phyloP scores from a whole-genome alignment of 2,329 filamentous ascomycete species.

The Cadophora gregata region DNA sequence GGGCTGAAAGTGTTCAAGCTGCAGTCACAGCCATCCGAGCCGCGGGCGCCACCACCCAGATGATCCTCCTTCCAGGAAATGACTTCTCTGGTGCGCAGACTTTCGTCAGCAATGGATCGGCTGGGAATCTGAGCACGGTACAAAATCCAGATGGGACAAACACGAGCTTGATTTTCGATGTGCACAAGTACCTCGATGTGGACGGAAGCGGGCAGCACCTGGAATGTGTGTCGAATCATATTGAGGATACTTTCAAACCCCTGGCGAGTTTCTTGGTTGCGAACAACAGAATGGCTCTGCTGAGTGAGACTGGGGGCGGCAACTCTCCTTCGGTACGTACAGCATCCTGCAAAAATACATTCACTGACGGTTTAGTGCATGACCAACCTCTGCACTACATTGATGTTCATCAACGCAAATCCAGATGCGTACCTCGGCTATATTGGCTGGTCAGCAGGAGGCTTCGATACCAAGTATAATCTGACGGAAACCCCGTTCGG shows the following conservation, averaged over 20 bases:
- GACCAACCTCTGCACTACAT: constrained; percentile 29
- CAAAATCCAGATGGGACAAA: constrained; percentile 65
- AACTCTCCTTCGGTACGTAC: constrained; percentile 38
- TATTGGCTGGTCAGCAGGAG: constrained; percentile 47
- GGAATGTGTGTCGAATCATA: constrained; percentile 60
- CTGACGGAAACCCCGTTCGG: constrained; percentile 37
- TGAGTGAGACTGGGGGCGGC: constrained; percentile 58
- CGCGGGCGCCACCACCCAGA: constrained; percentile 64
- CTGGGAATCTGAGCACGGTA: constrained; percentile 56
- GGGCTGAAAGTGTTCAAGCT: constrained; percentile 66
- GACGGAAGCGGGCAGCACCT: constrained; percentile 60
- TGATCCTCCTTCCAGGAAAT: constrained; percentile 66
- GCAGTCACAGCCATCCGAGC: constrained; percentile 69
- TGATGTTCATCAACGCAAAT: constrained; percentile 42
- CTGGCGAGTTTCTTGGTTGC: constrained; percentile 55
- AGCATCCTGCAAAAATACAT: too few relatives aligned
- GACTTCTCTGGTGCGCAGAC: constrained; percentile 60
- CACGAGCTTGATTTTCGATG: constrained; percentile 60
- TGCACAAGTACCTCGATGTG: constrained; percentile 66
- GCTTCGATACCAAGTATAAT: constrained; percentile 40
- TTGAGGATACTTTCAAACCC: constrained; percentile 52
- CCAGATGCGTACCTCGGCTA: constrained; percentile 48
- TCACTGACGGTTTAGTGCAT: constrained; percentile 26
- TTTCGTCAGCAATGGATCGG: constrained; percentile 57
- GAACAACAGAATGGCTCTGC: constrained; percentile 55